These are phyloP conservation scores for Chlamydomonas eustigma DNA, from an alignment of 139 green algal species.

Conservation along the genomic window DNA sequence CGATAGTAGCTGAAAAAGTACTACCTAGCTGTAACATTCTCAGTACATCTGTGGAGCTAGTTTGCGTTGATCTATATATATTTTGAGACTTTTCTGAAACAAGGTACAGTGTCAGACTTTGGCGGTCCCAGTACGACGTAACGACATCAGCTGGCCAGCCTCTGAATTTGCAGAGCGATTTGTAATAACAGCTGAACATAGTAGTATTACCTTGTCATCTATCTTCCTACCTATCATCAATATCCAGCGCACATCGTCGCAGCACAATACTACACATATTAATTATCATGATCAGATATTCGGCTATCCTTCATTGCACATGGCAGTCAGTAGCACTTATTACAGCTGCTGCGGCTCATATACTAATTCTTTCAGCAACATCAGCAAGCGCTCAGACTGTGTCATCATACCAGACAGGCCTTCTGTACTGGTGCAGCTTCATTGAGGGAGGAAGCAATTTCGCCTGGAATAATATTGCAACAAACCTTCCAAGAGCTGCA, in stretches of 20 bases:
- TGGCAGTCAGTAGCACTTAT: neutral
- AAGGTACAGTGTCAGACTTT: too few species aligned
- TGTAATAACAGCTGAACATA: too few species aligned
- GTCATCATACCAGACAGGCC: neutral
- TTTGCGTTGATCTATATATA: too few species aligned
- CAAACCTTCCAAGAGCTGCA: neutral
- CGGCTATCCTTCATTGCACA: neutral
- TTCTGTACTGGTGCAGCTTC: conserved; percentile 12
- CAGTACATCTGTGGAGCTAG: too few species aligned
- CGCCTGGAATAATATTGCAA: neutral
- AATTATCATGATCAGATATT: neutral
- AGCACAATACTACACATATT: neutral
- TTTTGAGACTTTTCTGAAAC: too few species aligned
- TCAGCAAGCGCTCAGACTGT: neutral
- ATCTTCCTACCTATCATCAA: neutral
- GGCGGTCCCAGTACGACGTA: too few species aligned
- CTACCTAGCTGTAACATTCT: too few species aligned
- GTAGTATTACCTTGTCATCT: too few species aligned
- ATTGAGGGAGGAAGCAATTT: neutral
- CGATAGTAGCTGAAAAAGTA: too few species aligned
- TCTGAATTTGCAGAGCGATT: too few species aligned
- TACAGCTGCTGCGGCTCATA: neutral
- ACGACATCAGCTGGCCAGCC: too few species aligned
- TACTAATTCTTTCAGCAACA: neutral
- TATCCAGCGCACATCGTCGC: neutral